These are phyloP conservation scores for Hyaloperonospora arabidopsidis DNA, from an alignment of 352 stramenopile species.

Conservation along the genomic window DNA sequence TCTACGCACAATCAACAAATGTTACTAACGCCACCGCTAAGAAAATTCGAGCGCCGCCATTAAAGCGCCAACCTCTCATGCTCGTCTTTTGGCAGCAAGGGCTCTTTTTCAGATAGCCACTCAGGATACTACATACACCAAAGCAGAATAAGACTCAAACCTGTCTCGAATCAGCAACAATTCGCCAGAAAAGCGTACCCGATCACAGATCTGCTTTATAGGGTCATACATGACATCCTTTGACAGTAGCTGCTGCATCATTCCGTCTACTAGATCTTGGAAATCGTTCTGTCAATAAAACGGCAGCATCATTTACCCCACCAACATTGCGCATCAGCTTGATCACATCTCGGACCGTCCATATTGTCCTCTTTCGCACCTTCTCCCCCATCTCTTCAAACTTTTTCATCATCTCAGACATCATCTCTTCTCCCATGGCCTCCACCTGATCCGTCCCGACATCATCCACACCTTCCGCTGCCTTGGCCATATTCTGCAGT, in stretches of 20 bases:
- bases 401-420: constrained; percentile 94
- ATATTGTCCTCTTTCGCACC: constrained; percentile 25
- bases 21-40: constrained; percentile 3
- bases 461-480: constrained; percentile 80
- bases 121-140: constrained; percentile 82
- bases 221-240: constrained; percentile 99
- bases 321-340: too few species aligned
- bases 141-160: neutral
- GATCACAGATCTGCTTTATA: constrained; percentile 92
- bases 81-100: constrained; percentile 84
- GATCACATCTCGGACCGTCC: neutral
- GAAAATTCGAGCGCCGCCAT: neutral
- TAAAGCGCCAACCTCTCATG: constrained; percentile 63
- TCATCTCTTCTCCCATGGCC: constrained; percentile 91
- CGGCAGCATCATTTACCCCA: neutral
- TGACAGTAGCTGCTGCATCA: constrained; percentile 96
- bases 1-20: constrained; percentile 21
- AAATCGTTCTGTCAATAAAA: constrained; percentile 61
- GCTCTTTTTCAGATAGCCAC: constrained; percentile 93
- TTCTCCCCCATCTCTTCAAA: constrained; percentile 94
- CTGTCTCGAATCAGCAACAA: neutral
- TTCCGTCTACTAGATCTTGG: constrained; percentile 92
- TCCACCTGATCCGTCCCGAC: constrained; percentile 77
- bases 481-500: constrained; percentile 86
- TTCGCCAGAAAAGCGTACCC: constrained; percentile 26